phyloP scores from a whole-genome alignment of 2,329 filamentous ascomycete genomes.

The Ceratocystis destructans region DNA sequence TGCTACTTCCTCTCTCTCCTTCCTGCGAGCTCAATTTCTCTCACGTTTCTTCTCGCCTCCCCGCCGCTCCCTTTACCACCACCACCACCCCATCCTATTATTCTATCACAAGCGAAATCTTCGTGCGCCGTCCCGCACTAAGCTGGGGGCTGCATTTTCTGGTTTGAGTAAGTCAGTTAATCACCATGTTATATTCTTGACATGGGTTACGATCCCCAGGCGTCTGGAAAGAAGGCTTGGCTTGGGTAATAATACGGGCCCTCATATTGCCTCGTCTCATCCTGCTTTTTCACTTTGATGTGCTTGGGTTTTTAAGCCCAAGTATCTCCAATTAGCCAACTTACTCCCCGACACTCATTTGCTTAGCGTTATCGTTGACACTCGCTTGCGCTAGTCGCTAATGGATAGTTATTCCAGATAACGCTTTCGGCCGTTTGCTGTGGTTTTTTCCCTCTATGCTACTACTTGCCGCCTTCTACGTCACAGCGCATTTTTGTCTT shows the following conservation, averaged over 20 bases:
- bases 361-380: not conserved
- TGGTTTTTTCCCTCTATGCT: not conserved
- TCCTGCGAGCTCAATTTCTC: not conserved
- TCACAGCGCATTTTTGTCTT: conserved; percentile 1
- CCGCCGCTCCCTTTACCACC: not conserved
- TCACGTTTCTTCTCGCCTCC: not conserved
- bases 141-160: not conserved
- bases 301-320: not conserved
- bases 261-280: not conserved
- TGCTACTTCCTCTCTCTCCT: not conserved
- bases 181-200: not conserved
- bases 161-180: not conserved
- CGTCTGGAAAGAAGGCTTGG: not conserved
- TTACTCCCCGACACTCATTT: not conserved
- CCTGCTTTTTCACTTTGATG: not conserved
- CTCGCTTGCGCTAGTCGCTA: not conserved
- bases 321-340: not conserved
- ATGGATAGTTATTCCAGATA: not conserved
- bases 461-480: not conserved
- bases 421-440: not conserved
- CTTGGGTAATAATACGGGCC: not conserved
- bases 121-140: not conserved
- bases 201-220: not conserved
- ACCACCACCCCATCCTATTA: not conserved
- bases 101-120: not conserved